Evolutionary conservation across 306 rosid species (phyloP), one percentile per base, ranked within the genome.

Genomic region (Urtica urens): DNA sequence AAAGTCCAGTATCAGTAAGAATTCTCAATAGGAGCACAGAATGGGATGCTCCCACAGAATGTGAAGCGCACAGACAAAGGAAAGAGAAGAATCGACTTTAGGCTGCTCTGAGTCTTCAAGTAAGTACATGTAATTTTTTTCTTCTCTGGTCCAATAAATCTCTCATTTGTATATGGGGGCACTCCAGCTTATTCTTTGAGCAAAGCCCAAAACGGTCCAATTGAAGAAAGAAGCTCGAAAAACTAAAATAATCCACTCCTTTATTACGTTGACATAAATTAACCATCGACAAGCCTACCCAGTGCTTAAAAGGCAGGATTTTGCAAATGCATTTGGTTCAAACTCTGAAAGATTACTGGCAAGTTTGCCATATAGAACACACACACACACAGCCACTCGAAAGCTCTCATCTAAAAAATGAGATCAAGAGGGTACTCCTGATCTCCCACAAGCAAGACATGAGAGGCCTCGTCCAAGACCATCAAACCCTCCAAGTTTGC

Each of bases 381-480:
- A 24, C 14, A 24, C 12, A 46, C 11, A 12, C 51, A 23, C 7
- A 23, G 29, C 20, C 38, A 23, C 37, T 57, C 11, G 26, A 34
- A 65, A 65, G 33, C 13, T 19, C 30, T 6, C 7, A 10, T 65
- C 82, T 77, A 90, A 46, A 84, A 57, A 33, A 57, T 19, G 49
- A 82, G 22, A 47, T 78, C 64, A n/a, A 92, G 46, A n/a, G 76
- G 83, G 68, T 69, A 55, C 48, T 85, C 81, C 51, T 38, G 73
- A 57, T 90, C 85, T 47, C 84, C 99, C 7, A 82, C 93, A 27
- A 63, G 47, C 75, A 90, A 73, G 34, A 72, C 17, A 58, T 73
- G 71, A 37, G 84, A 81, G 42, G 96, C 96, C 72, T 82, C 73
- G 67, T 82, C 93, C 19, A 90, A 60, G 13, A 79, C 73, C 84